Percentiles rank a stretch among this genome's conserved stretches.
These are phyloP conservation scores for Phellopilus nigrolimitatus DNA, from an alignment of 1,284 basidiomycete genomes.

Conservation along the genomic window DNA sequence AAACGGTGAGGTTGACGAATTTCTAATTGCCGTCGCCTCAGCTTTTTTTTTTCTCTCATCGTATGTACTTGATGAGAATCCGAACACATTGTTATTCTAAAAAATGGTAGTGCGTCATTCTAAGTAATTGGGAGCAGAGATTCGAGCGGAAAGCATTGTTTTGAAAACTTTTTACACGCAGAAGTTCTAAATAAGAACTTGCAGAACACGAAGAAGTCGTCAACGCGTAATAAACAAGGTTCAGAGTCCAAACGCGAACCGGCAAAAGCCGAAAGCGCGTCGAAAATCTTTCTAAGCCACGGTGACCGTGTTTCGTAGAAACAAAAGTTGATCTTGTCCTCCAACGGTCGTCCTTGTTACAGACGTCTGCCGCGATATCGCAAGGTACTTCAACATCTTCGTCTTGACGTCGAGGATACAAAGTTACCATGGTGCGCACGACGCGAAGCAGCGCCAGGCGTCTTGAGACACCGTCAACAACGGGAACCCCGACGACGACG, in stretches of 20 bases:
- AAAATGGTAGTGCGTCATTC: too few species aligned
- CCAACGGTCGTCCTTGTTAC: neutral
- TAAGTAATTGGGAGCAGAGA: too few species aligned
- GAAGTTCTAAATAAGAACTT: too few species aligned
- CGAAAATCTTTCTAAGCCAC: neutral
- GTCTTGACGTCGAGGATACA: neutral
- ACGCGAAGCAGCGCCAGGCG: neutral
- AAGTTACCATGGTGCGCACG: neutral
- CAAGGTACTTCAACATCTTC: too few species aligned
- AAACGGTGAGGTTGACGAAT: too few species aligned
- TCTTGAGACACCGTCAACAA: conserved; percentile 27
- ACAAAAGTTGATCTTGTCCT: conserved; percentile 3
- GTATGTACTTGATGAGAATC: too few species aligned
- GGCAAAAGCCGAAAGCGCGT: conserved; percentile 5
- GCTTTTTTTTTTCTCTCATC: too few species aligned
- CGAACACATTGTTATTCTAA: too few species aligned
- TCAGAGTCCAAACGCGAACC: neutral
- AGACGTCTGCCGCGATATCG: neutral
- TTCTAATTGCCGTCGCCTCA: too few species aligned
- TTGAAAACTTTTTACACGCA: too few species aligned
- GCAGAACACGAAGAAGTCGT: too few species aligned
- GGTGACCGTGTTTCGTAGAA: neutral
- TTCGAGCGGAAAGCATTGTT: too few species aligned
- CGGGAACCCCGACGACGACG: conserved; percentile 19
- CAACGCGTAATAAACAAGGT: conserved; percentile 10